These are phyloP conservation scores for Phalaenopsis aphrodite DNA, from an alignment of 106 monocot species.

Conservation along the genomic window DNA sequence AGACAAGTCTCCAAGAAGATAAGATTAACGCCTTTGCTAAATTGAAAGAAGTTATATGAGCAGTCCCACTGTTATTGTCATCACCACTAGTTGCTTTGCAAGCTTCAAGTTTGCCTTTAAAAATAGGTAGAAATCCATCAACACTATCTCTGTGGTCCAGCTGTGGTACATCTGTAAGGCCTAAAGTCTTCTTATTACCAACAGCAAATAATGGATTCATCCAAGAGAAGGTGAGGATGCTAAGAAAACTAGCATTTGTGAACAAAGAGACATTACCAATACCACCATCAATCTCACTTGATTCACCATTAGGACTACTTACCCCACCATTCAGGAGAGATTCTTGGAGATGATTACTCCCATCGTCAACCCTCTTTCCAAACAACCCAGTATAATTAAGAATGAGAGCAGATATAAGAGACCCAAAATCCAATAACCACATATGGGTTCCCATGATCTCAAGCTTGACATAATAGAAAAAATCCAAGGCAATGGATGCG, in stretches of 20 bases:
- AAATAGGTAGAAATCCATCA: conserved; percentile 35
- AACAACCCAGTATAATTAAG: conserved; percentile 32
- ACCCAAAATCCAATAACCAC: conserved; percentile 47
- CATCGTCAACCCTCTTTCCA: conserved; percentile 21
- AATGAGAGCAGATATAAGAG: conserved; percentile 26
- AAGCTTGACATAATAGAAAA: conserved; percentile 17
- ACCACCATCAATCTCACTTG: neutral
- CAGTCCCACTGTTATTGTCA: neutral
- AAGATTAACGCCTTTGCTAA: conserved; percentile 52
- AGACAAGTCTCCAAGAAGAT: conserved; percentile 33
- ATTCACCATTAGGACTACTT: neutral
- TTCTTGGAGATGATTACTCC: conserved; percentile 25
- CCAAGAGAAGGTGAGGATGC: conserved; percentile 84
- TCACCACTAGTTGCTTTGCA: neutral
- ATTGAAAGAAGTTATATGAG: conserved; percentile 29
- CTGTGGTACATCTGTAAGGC: conserved; percentile 59
- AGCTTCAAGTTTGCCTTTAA: conserved; percentile 50
- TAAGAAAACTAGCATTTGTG: conserved; percentile 46
- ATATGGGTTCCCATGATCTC: conserved; percentile 19
- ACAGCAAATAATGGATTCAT: conserved; percentile 50
- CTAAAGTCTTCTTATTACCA: conserved; percentile 59
- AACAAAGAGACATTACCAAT: conserved; percentile 19
- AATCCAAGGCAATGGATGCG: conserved; percentile 29
- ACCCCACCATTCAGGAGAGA: conserved; percentile 48
- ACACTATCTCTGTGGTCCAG: conserved; percentile 49